A percentile compares a stretch with the other conserved stretches of the same genome.
Conservation (phyloP, 805 yeast genomes). For the Metschnikowia kunwiensis region DNA sequence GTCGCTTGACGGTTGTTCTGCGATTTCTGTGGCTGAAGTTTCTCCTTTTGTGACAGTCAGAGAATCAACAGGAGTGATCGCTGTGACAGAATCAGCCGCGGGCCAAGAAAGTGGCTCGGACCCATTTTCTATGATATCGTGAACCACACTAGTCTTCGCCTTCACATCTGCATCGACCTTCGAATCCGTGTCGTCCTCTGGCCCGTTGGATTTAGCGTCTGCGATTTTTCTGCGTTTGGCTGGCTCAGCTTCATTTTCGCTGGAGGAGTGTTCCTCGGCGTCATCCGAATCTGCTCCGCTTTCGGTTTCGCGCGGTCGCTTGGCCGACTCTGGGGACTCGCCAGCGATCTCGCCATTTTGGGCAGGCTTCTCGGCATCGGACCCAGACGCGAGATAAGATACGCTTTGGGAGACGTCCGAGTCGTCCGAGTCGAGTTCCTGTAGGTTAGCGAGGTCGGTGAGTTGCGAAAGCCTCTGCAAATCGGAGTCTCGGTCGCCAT, state of each 20-base stretch:
- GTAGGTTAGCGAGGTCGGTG: slow-evolving; percentile 39
- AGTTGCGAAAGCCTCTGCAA: slow-evolving; percentile 40
- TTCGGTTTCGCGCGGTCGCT: slow-evolving; percentile 5
- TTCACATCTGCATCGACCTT: background rate
- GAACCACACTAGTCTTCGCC: slow-evolving; percentile 1
- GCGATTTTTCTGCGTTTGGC: background rate
- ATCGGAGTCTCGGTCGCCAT: slow-evolving; percentile 30
- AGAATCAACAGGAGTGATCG: slow-evolving; percentile 1
- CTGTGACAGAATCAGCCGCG: slow-evolving; percentile 4
- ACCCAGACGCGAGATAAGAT: background rate
- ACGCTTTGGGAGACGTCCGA: slow-evolving; percentile 17
- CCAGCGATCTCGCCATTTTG: background rate
- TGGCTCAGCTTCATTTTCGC: background rate
- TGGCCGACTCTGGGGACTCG: background rate
- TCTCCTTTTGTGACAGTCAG: background rate
- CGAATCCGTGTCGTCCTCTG: background rate
- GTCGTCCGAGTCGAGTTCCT: slow-evolving; percentile 36
- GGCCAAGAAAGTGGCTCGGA: slow-evolving; percentile 7
- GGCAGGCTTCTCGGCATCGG: background rate
- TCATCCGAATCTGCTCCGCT: slow-evolving; percentile 14
- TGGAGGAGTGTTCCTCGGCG: background rate
- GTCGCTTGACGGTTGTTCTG: slow-evolving; percentile 1
- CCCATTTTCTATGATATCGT: slow-evolving; percentile 7
- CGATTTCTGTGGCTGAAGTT: background rate
- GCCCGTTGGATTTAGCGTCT: background rate